Percentiles rank a stretch among this genome's conserved stretches.
Evolutionary conservation across 495 filamentous ascomycete genomes (phyloP).

Genomic region (Aspergillus bridgeri): DNA sequence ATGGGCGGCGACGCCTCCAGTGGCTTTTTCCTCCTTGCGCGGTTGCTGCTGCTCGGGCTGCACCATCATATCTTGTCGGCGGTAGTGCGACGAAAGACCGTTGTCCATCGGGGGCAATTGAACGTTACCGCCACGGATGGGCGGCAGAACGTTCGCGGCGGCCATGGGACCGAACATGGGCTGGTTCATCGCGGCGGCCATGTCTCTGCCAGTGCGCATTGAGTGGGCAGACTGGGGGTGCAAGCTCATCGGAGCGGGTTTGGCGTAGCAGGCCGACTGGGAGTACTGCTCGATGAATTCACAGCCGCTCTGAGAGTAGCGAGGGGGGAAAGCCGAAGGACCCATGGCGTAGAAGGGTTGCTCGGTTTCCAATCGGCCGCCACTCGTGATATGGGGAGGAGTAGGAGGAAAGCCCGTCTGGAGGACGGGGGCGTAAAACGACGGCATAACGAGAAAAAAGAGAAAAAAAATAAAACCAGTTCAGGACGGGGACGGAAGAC

Average conservation of each 20-base stretch:
- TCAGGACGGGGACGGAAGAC: conserved; percentile 33
- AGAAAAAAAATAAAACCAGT: conserved; percentile 26
- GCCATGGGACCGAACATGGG: conserved; percentile 40
- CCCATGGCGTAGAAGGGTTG: conserved; percentile 40
- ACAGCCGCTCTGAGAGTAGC: conserved; percentile 45
- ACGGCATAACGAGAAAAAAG: conserved; percentile 38
- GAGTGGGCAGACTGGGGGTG: conserved; percentile 30
- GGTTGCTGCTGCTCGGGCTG: conserved; percentile 35
- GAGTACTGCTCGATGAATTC: conserved; percentile 52
- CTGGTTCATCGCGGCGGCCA: conserved; percentile 28
- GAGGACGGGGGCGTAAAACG: conserved; percentile 42
- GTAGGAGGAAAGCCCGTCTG: conserved; percentile 43
- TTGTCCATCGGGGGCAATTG: conserved; percentile 45
- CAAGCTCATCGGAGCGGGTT: conserved; percentile 39
- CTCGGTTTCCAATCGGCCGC: conserved; percentile 40
- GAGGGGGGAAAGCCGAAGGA: conserved; percentile 42
- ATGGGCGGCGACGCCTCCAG: conserved; percentile 90
- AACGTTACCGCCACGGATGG: conserved; percentile 38
- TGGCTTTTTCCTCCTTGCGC: conserved; percentile 52
- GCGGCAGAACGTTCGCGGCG: conserved; percentile 35
- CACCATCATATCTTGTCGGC: conserved; percentile 38
- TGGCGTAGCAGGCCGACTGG: conserved; percentile 41
- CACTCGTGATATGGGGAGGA: conserved; percentile 41
- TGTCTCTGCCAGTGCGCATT: conserved; percentile 34
- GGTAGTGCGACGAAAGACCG: conserved; percentile 42